Base-by-base conservation (phyloP, 495 filamentous ascomycete genomes). In the Sordaria brevicollis region DNA sequence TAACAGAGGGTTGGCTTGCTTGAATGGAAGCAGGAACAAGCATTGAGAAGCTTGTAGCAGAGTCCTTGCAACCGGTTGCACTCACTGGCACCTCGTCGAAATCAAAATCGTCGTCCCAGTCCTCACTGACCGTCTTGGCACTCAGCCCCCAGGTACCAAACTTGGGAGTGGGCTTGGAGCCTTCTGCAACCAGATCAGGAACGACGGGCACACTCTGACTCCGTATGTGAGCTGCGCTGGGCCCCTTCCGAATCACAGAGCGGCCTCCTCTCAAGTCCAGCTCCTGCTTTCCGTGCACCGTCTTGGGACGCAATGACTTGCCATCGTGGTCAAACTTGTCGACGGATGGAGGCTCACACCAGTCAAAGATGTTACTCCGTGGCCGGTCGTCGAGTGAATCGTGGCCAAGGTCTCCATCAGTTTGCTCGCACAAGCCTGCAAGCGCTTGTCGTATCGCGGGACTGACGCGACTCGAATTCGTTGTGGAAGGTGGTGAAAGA, bases 121-220 rank as follows among this genome's bases (percentile, higher is more conserved):
- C 91, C 76, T 94, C 92, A 72, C 90, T 93, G 25, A 87, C 89
- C 19, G 86, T 92, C 76, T 96, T 97, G 70, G 88, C 90, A 8
- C 93, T 91, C 65, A 94, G 78, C 2, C 91, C 92, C 93, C 93
- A 96, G 1, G 93, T 93, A 57, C 93, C 92, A 74, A 94, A 95
- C 73, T 96, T 96, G 29, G 90, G 88, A 21, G 88, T 87, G 67
- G 78, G 81, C 79, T 82, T 86, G 84, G 84, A 77, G 79, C 81
- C 77, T 80, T 86, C 79, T 5, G 81, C 68, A 62, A 11, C n/a
- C 19, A 80, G 80, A 70, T 95, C 93, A 41, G 88, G 88, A 3
- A 91, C 89, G 17, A 95, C 87, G 0, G 95, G 95, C n/a, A 99
- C 93, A 78, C 95, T 99, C 75, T 97, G 93, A 75, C 95, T 97